These are phyloP conservation scores for Coemansia interrupta DNA, from an alignment of 192 early-diverging fungal genomes.

Conservation along the genomic window DNA sequence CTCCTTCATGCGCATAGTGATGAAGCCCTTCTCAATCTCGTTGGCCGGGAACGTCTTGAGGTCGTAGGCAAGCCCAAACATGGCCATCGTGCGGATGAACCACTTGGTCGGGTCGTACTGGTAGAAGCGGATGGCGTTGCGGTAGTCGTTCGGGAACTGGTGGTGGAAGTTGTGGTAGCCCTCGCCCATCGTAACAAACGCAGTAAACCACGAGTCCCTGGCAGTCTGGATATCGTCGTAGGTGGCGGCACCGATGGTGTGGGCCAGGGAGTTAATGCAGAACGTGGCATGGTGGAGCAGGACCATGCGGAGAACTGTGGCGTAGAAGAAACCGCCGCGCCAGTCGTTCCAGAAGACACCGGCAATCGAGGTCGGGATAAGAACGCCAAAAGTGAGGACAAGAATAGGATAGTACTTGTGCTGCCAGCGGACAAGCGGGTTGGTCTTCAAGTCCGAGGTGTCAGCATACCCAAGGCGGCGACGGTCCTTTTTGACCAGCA, in stretches of 20 bases:
- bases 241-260: conserved; percentile 66
- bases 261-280: conserved; percentile 82
- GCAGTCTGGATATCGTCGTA: conserved; percentile 80
- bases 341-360: conserved; percentile 83
- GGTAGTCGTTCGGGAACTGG: conserved; percentile 77
- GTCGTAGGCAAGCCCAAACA: conserved; percentile 65
- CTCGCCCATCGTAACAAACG: conserved; percentile 69
- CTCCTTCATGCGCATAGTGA: conserved; percentile 81
- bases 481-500: conserved; percentile 75
- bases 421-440: conserved; percentile 70
- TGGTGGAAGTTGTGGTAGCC: conserved; percentile 84
- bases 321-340: conserved; percentile 78
- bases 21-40: conserved; percentile 72
- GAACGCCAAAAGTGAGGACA: conserved; percentile 68
- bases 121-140: conserved; percentile 65
- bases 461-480: conserved; percentile 74
- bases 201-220: conserved; percentile 71
- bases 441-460: conserved; percentile 73
- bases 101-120: conserved; percentile 79
- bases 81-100: conserved; percentile 61
- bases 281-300: conserved; percentile 85
- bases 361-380: conserved; percentile 78
- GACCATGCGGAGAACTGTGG: conserved; percentile 67
- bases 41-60: conserved; percentile 75
- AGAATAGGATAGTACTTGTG: conserved; percentile 72